Evolutionary conservation across 371 early-diverging fungal genomes (phyloP).

Genomic region (Mortierella sp.): DNA sequence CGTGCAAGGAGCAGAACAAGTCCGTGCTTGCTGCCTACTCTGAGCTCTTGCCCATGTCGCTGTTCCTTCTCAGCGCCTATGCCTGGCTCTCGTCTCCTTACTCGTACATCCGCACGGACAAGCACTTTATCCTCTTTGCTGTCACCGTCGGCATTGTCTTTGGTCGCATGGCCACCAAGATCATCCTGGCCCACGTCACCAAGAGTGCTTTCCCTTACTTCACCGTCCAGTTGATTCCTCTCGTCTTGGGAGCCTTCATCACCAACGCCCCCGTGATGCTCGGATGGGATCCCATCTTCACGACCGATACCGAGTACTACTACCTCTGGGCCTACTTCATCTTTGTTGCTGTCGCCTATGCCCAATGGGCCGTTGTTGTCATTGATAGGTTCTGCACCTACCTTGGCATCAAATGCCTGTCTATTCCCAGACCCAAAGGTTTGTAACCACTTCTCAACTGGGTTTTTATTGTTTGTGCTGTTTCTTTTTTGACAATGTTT

Average conservation of each 20-base stretch:
- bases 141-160: slow-evolving; percentile 84
- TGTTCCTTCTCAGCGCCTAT: slow-evolving; percentile 68
- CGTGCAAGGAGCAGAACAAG: slow-evolving; percentile 74
- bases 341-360: slow-evolving; percentile 79
- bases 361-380: slow-evolving; percentile 86
- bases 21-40: slow-evolving; percentile 73
- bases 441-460: slow-evolving; percentile 6
- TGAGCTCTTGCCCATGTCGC: slow-evolving; percentile 74
- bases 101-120: slow-evolving; percentile 71
- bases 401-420: slow-evolving; percentile 87
- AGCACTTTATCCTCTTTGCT: slow-evolving; percentile 81
- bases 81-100: slow-evolving; percentile 80
- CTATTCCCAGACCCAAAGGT: slow-evolving; percentile 71
- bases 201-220: slow-evolving; percentile 84
- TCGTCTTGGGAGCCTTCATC: slow-evolving; percentile 79
- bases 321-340: slow-evolving; percentile 79
- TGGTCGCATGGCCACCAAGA: slow-evolving; percentile 91
- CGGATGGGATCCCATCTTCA: slow-evolving; percentile 73
- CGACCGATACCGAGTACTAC: slow-evolving; percentile 73
- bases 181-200: slow-evolving; percentile 90
- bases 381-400: slow-evolving; percentile 89
- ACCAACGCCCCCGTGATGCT: slow-evolving; percentile 68
- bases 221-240: slow-evolving; percentile 81
- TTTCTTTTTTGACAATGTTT: slow-evolving; percentile 10
- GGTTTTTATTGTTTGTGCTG: background rate